Base-by-base conservation (phyloP, 2,329 filamentous ascomycete genomes). In the Pseudogymnoascus sp. region DNA sequence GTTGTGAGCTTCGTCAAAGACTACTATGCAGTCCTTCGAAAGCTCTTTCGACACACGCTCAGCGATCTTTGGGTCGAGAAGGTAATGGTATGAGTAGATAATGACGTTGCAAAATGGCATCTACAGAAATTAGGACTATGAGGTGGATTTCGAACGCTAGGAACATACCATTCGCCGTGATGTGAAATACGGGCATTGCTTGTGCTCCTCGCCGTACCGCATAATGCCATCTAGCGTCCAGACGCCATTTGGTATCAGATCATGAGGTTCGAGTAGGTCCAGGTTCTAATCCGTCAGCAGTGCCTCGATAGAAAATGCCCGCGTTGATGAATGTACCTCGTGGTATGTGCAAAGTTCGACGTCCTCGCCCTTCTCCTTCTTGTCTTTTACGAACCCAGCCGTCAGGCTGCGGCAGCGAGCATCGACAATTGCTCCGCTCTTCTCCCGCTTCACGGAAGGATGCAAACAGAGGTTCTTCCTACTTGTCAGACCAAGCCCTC, bases 101-200 rank as follows among this genome's bases (percentile, higher is more conserved):
- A 99, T 97, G 73, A 99, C 92, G 74, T 99, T 97, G 82, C 95
- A 99, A 73, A 93, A 97, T 71, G 95, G 89, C 93, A 99, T 97
- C 89, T 92, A 12, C 34, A 7, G 34, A 29, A 40, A 63, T 70
- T 60, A 72, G 65, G 36, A 36, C 29, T 18, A 23, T 45, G 54
- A 18, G 16, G 34, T 47, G n/a, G 42, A 40, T 11, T 12, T 16
- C n/a, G n/a, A 62, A 60, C n/a, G 8, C 14, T 4, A 21, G 36
- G 62, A 18, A 70, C 80, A 71, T 76, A 91, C 89, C 95, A 99
- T 99, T 67, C 95, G 86, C 64, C 95, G 84, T 12, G 91, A 90
- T 12, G 93, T 97, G 71, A 99, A 99, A 74, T 99, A 99, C 0
- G 95, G 95, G 70, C 95, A 99, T 75, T 97, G 95, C 74, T 97